A percentile compares a stretch with the other conserved stretches of the same genome.
Evolutionary conservation across 805 yeast species (phyloP).

Genomic region (Spathaspora boniae): DNA sequence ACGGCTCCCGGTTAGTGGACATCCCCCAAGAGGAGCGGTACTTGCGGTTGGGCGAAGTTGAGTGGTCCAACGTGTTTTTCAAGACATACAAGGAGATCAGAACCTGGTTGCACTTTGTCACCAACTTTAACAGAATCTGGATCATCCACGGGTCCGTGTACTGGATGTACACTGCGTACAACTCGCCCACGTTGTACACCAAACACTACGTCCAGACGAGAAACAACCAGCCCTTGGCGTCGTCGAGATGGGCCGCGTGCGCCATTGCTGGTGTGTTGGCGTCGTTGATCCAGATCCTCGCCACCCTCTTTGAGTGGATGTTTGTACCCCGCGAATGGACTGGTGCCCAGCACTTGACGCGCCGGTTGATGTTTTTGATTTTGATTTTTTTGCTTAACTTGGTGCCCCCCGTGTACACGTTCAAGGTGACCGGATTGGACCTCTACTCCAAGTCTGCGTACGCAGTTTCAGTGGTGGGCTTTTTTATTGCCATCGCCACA

Average conservation of each 20-base stretch:
- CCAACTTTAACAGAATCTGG: constrained; percentile 98
- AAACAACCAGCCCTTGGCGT: constrained; percentile 84
- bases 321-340: constrained; percentile 99
- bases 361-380: constrained; percentile 77
- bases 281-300: constrained; percentile 71
- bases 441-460: constrained; percentile 68
- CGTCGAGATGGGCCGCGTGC: constrained; percentile 88
- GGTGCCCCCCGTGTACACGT: constrained; percentile 83
- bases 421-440: constrained; percentile 71
- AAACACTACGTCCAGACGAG: constrained; percentile 77
- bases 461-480: constrained; percentile 79
- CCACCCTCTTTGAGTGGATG: constrained; percentile 90
- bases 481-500: constrained; percentile 84
- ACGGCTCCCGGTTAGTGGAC: constrained; percentile 89
- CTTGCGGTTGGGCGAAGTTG: constrained; percentile 83
- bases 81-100: constrained; percentile 94
- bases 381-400: constrained; percentile 66
- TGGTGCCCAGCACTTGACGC: constrained; percentile 94
- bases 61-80: constrained; percentile 88
- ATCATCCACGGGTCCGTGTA: constrained; percentile 81
- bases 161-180: constrained; percentile 95
- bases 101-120: constrained; percentile 94
- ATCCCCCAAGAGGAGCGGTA: constrained; percentile 88
- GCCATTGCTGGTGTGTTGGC: constrained; percentile 94
- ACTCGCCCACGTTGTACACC: constrained; percentile 89